Evolutionary conservation across 2,329 filamentous ascomycete genomes (phyloP).

Genomic region (Cyphellophora europaea): DNA sequence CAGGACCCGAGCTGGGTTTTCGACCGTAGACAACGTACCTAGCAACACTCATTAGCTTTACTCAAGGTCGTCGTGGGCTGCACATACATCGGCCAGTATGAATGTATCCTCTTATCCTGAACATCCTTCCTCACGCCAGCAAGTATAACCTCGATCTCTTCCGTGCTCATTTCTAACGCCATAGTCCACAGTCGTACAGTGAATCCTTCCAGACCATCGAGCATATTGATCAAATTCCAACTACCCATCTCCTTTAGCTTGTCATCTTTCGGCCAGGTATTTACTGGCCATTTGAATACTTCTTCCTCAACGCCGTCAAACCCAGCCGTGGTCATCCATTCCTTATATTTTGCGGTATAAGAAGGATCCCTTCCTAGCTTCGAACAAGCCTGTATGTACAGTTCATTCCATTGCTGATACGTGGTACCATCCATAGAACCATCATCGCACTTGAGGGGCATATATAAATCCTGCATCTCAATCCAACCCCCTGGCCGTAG

Average conservation of each 20-base stretch:
- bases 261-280: conserved; percentile 20
- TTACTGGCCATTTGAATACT: conserved; percentile 17
- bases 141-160: conserved; percentile 16
- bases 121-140: conserved; percentile 11
- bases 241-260: conserved; percentile 18
- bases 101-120: conserved; percentile 3
- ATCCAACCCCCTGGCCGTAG: conserved; percentile 32
- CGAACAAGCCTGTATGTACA: conserved; percentile 20
- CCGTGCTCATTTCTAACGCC: conserved; percentile 16
- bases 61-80: not conserved
- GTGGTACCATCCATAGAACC: conserved; percentile 26
- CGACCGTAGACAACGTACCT: not conserved
- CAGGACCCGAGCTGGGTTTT: not conserved
- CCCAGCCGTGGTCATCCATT: conserved; percentile 15
- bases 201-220: conserved; percentile 17
- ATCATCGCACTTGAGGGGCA: conserved; percentile 23
- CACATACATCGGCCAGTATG: conserved; percentile 10
- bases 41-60: not conserved
- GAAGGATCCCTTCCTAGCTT: conserved; percentile 12
- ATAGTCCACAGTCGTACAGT: conserved; percentile 17
- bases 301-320: conserved; percentile 17
- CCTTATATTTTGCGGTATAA: conserved; percentile 7
- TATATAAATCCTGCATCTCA: conserved; percentile 28
- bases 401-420: conserved; percentile 20
- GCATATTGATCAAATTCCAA: conserved; percentile 9